These are phyloP conservation scores for Boletellus deceptivus DNA, from an alignment of 1,284 basidiomycete genomes.

Conservation along the genomic window DNA sequence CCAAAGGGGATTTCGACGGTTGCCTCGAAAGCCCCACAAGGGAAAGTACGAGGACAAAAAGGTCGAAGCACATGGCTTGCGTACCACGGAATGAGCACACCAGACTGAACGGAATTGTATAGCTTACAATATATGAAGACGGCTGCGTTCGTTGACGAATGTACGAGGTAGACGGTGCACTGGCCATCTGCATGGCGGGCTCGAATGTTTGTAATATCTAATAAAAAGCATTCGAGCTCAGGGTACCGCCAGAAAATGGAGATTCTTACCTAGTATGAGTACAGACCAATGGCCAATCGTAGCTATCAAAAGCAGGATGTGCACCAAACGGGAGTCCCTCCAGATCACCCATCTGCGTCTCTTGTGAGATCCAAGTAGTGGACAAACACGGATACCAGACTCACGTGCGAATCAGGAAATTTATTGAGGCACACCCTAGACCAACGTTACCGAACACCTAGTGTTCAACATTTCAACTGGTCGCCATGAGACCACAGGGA, in stretches of 20 bases:
- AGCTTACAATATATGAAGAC: conserved; percentile 17
- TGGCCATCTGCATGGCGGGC: background rate
- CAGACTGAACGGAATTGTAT: background rate
- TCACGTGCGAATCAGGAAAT: conserved; percentile 29
- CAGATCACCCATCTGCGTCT: conserved; percentile 27
- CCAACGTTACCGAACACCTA: conserved; percentile 7
- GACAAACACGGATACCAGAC: background rate
- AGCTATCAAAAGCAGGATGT: conserved; percentile 11
- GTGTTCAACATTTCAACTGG: background rate
- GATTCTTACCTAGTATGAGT: conserved; percentile 12
- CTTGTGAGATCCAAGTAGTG: background rate
- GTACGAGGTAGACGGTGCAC: conserved; percentile 3
- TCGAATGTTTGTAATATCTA: conserved; percentile 6
- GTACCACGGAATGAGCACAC: background rate
- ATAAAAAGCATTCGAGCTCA: background rate
- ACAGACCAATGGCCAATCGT: conserved; percentile 22
- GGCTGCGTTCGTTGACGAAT: background rate
- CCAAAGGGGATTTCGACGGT: conserved; percentile 12
- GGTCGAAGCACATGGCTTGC: conserved; percentile 18
- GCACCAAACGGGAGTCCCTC: conserved; percentile 14
- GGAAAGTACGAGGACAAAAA: conserved; percentile 17
- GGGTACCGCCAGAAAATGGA: background rate
- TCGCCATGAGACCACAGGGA: background rate
- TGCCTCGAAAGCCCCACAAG: conserved; percentile 12
- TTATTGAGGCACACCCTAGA: conserved; percentile 19